phyloP scores from a whole-genome alignment of 805 yeast species.

The Clavispora fructus region DNA sequence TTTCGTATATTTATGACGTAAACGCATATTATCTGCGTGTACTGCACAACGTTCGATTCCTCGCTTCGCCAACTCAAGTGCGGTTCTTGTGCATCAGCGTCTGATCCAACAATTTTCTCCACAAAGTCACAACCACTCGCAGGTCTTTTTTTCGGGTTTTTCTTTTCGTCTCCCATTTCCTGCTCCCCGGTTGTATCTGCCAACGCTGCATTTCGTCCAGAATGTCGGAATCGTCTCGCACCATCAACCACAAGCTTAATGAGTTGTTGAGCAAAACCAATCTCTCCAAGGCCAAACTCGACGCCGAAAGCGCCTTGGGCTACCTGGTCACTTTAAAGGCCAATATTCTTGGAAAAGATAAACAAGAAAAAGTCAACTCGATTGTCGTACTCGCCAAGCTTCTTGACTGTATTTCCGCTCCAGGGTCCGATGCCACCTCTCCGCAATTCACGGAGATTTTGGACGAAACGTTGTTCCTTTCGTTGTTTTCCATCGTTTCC shows the following conservation, averaged over 20 bases:
- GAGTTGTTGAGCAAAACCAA: conserved; percentile 35
- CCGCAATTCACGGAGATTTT: conserved; percentile 29
- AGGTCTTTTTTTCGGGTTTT: neutral
- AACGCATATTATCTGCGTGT: neutral
- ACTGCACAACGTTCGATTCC: neutral
- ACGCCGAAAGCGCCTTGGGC: conserved; percentile 25
- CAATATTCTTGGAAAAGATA: conserved; percentile 42
- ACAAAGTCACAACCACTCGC: neutral
- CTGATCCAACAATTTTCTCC: neutral
- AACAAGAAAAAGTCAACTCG: conserved; percentile 47
- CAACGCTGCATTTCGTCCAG: neutral
- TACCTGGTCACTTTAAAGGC: conserved; percentile 34
- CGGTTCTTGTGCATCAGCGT: neutral
- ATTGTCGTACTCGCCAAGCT: conserved; percentile 51
- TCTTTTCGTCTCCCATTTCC: neutral
- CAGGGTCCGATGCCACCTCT: conserved; percentile 35
- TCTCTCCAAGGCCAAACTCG: conserved; percentile 26
- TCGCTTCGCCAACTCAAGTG: neutral
- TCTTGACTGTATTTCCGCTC: conserved; percentile 33
- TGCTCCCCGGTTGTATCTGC: neutral
- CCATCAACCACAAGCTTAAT: conserved; percentile 40
- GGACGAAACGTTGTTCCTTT: conserved; percentile 36
- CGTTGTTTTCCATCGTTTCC: conserved; percentile 38
- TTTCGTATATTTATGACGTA: neutral
- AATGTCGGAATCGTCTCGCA: conserved; percentile 39